Evolutionary conservation across 495 filamentous ascomycete genomes (phyloP).

Genomic region (Durotheca rogersii): DNA sequence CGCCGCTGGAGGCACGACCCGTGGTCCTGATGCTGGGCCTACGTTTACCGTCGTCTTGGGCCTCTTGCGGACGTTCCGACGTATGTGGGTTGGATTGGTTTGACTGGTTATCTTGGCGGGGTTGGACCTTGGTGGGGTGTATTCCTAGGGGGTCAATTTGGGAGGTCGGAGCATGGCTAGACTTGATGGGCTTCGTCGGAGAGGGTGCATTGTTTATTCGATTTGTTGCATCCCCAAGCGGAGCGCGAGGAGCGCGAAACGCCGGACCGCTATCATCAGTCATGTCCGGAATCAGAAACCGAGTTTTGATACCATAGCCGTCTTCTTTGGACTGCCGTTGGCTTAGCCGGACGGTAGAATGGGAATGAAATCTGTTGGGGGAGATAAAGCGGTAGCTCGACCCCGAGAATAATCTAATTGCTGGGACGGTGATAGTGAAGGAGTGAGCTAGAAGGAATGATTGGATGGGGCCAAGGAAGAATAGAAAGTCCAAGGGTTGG

Average conservation of each 20-base stretch:
- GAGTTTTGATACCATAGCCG: constrained; percentile 16
- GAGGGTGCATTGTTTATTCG: constrained; percentile 46
- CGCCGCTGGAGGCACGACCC: constrained; percentile 58
- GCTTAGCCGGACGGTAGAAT: no score
- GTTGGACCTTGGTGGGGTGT: constrained; percentile 23
- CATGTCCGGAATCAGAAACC: constrained; percentile 34
- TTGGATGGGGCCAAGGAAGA: no score
- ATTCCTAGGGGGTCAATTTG: constrained; percentile 27
- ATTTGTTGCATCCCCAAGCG: constrained; percentile 50
- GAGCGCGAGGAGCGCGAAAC: constrained; percentile 39
- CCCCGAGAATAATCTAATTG: no score
- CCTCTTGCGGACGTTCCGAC: constrained; percentile 55
- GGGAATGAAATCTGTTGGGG: no score
- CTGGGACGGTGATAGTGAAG: no score
- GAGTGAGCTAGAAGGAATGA: no score
- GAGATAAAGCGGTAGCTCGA: no score
- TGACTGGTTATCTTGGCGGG: constrained; percentile 13
- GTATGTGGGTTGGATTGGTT: background rate
- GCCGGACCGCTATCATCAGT: constrained; percentile 33
- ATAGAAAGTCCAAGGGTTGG: no score
- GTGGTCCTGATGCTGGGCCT: constrained; percentile 75
- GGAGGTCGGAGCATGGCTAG: background rate
- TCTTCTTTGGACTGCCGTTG: constrained; percentile 1
- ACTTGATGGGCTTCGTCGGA: constrained; percentile 19
- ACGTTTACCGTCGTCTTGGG: constrained; percentile 58